phyloP scores from a whole-genome alignment of 345 rosid species.

The Moringa oleifera region DNA sequence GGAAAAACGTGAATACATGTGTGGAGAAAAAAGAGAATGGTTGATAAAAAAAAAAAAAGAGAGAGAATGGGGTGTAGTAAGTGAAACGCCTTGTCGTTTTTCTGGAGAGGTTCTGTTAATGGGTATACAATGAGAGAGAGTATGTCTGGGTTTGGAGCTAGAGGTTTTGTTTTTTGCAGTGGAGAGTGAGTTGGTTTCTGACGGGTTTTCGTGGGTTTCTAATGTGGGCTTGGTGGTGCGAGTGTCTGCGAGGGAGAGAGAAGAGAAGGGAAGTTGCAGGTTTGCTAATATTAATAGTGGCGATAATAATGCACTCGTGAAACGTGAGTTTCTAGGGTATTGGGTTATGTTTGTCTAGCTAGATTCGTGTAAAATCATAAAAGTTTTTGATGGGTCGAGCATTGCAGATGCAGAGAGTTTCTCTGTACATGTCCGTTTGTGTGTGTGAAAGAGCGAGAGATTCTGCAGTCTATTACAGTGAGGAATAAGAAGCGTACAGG shows the following conservation, averaged over 20 bases:
- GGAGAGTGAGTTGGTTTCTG: too few relatives aligned
- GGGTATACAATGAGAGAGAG: background rate
- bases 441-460: constrained; percentile 3
- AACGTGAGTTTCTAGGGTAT: too few relatives aligned
- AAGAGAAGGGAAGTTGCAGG: background rate
- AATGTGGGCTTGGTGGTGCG: too few relatives aligned
- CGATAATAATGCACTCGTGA: too few relatives aligned
- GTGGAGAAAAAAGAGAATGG: background rate
- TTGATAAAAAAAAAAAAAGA: too few relatives aligned
- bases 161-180: background rate
- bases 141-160: background rate
- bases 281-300: too few relatives aligned
- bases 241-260: background rate
- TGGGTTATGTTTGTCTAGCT: constrained; percentile 14
- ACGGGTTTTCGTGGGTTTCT: background rate
- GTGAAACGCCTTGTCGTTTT: too few relatives aligned
- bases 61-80: too few relatives aligned
- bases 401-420: background rate
- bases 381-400: too few relatives aligned
- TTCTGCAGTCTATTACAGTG: too few relatives aligned
- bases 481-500: too few relatives aligned
- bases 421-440: background rate
- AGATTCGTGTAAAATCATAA: constrained; percentile 2
- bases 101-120: too few relatives aligned
- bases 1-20: constrained; percentile 24